A percentile compares a stretch with the other conserved stretches of the same genome.
Evolutionary conservation across 2,329 filamentous ascomycete genomes (phyloP).

Genomic region (Botrytis fabae): DNA sequence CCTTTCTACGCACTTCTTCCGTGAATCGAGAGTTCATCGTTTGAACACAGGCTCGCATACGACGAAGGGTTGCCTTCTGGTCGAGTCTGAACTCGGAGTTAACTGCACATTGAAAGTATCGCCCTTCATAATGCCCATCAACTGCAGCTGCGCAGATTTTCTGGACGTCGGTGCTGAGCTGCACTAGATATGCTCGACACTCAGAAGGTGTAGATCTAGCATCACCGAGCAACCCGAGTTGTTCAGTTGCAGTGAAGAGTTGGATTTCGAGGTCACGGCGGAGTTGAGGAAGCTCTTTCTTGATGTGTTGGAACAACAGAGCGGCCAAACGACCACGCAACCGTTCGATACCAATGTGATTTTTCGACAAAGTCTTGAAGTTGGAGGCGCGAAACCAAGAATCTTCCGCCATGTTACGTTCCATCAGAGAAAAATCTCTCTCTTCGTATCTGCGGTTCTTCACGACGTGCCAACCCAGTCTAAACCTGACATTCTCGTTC

Average conservation of each 20-base stretch:
- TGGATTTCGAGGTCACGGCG: constrained; percentile 30
- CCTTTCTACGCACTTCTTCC: constrained; percentile 32
- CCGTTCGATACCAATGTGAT: constrained; percentile 34
- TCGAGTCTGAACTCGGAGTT: constrained; percentile 28
- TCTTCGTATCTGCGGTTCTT: constrained; percentile 47
- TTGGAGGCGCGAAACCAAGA: constrained; percentile 35
- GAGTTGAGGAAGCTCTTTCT: constrained; percentile 38
- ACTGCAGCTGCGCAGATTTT: constrained; percentile 39
- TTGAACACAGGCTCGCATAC: constrained; percentile 40
- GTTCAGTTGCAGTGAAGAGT: constrained; percentile 13
- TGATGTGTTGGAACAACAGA: constrained; percentile 40
- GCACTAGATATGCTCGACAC: constrained; percentile 35
- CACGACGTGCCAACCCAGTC: constrained; percentile 52
- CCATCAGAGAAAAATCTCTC: constrained; percentile 36
- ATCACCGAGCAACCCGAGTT: constrained; percentile 26
- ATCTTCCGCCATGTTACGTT: constrained; percentile 32
- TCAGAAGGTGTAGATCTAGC: constrained; percentile 28
- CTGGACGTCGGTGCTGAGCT: constrained; percentile 38
- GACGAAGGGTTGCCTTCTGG: constrained; percentile 25
- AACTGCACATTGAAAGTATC: constrained; percentile 33
- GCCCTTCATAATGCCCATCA: constrained; percentile 41
- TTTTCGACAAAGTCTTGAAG: constrained; percentile 35
- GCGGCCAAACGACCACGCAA: constrained; percentile 34
- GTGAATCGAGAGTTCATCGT: constrained; percentile 38
- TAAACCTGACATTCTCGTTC: constrained; percentile 46